Percentiles rank a stretch among this genome's conserved stretches.
phyloP scores from a whole-genome alignment of 208 protist genomes.

The Wallacemonas collosoma region DNA sequence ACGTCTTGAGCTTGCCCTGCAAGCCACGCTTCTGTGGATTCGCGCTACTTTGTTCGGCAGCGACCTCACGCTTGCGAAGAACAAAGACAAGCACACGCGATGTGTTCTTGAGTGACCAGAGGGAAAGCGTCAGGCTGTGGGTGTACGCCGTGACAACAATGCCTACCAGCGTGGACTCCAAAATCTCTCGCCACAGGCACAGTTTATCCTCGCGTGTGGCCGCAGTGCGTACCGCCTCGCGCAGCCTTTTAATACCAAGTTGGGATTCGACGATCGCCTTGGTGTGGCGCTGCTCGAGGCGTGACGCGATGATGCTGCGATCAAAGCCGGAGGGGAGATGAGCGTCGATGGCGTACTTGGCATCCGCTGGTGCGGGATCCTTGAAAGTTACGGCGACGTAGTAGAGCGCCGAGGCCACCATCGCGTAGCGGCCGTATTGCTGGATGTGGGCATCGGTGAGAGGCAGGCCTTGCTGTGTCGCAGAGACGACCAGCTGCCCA shows the following conservation, averaged over 20 bases:
- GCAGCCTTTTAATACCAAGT: constrained; percentile 50
- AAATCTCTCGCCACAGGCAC: constrained; percentile 37
- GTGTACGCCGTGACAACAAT: constrained; percentile 60
- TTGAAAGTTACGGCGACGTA: constrained; percentile 40
- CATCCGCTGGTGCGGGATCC: constrained; percentile 39
- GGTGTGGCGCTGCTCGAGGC: constrained; percentile 53
- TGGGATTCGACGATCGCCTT: constrained; percentile 38
- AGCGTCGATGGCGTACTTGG: constrained; percentile 61
- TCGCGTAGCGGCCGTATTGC: constrained; percentile 40
- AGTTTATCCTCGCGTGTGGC: constrained; percentile 53
- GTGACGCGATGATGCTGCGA: constrained; percentile 65
- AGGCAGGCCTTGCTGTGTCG: background rate
- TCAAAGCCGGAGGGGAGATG: constrained; percentile 79
- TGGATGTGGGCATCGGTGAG: constrained; percentile 25
- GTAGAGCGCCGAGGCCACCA: constrained; percentile 37
- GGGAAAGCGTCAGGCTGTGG: constrained; percentile 64
- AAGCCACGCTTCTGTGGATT: constrained; percentile 19
- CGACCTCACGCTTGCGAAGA: constrained; percentile 53
- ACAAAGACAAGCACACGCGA: constrained; percentile 70
- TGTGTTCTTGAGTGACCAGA: constrained; percentile 71
- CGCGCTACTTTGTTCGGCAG: constrained; percentile 13
- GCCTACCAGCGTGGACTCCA: constrained; percentile 51
- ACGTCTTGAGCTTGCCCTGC: constrained; percentile 49
- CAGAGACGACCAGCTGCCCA: constrained; percentile 13
- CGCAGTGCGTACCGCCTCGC: constrained; percentile 45